Percentiles rank a stretch among this genome's conserved stretches.
These are phyloP conservation scores for Rosa multiflora DNA, from an alignment of 306 rosid genomes.

Conservation along the genomic window DNA sequence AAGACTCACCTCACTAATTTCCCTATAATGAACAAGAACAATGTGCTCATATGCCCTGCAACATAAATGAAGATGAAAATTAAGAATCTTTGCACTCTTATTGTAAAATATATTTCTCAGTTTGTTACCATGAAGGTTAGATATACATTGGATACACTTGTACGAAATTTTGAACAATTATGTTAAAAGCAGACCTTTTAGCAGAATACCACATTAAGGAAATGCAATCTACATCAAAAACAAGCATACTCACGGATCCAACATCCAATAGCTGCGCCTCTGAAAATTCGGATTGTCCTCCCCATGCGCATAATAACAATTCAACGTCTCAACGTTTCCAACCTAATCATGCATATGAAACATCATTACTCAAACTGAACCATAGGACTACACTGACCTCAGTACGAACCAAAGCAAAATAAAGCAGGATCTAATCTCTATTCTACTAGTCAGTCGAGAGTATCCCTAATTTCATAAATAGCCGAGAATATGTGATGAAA, in stretches of 20 bases:
- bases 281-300: slow-evolving; percentile 81
- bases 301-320: slow-evolving; percentile 98
- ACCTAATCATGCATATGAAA: slow-evolving; percentile 56
- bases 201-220: slow-evolving; percentile 20
- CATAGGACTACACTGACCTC: slow-evolving; percentile 19
- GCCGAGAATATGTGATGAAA: neutral
- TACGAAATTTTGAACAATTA: neutral
- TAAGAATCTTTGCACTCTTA: neutral
- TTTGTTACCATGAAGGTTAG: neutral
- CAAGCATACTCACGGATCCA: slow-evolving; percentile 80
- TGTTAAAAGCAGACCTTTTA: slow-evolving; percentile 14
- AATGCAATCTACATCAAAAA: slow-evolving; percentile 18
- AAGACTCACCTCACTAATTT: slow-evolving; percentile 71
- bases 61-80: slow-evolving; percentile 12
- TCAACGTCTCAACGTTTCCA: slow-evolving; percentile 81
- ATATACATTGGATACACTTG: neutral
- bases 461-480: neutral
- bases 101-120: neutral
- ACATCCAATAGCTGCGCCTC: slow-evolving; percentile 96
- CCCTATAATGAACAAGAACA: slow-evolving; percentile 95
- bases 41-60: slow-evolving; percentile 85
- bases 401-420: slow-evolving; percentile 3
- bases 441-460: neutral
- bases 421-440: slow-evolving; percentile 3
- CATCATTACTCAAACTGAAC: slow-evolving; percentile 27